Evolutionary conservation across 2,329 filamentous ascomycete genomes (phyloP).

Genomic region (Phialophora expanda): DNA sequence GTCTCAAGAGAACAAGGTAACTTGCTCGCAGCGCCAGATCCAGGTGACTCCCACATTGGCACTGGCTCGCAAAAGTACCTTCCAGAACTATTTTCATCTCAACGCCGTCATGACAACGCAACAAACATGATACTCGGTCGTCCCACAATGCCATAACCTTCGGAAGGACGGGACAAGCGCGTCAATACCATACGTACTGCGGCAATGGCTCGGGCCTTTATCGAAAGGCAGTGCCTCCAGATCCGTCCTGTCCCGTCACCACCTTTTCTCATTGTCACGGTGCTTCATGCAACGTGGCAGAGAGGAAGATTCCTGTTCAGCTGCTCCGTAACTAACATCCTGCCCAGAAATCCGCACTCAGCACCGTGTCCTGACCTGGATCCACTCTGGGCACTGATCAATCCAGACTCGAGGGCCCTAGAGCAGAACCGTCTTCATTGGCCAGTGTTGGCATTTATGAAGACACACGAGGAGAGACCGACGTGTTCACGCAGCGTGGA

Average conservation of each 20-base stretch:
- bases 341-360: too few relatives aligned
- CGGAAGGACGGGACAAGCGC: background rate
- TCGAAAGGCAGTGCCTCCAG: background rate
- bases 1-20: background rate
- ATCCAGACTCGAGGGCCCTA: background rate
- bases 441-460: background rate
- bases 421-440: background rate
- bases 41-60: background rate
- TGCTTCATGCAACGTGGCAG: conserved; percentile 24
- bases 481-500: background rate
- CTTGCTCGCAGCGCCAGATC: background rate
- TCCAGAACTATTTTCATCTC: background rate
- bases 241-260: background rate
- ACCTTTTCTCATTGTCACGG: conserved; percentile 27
- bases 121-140: background rate
- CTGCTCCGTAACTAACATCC: background rate
- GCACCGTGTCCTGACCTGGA: too few relatives aligned
- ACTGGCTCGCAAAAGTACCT: background rate
- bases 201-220: background rate
- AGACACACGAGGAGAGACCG: background rate
- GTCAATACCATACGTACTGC: background rate
- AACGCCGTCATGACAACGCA: background rate
- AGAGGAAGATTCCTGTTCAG: conserved; percentile 14
- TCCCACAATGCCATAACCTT: background rate
- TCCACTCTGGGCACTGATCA: background rate